Evolutionary conservation across 2,329 filamentous ascomycete species (phyloP).

Genomic region (Arthrobotrys pseudoclavata): DNA sequence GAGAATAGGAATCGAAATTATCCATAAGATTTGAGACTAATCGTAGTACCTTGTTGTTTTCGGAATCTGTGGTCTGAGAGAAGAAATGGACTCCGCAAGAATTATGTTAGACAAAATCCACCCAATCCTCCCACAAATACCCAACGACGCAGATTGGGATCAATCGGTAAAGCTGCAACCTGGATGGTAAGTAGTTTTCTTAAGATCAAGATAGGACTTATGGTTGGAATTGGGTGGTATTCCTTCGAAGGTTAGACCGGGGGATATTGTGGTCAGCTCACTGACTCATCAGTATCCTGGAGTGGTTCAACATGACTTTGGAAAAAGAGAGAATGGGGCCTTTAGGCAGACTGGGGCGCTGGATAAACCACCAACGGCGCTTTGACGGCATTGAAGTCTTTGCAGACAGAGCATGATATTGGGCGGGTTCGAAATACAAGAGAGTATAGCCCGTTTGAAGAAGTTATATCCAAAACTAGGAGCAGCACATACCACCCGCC

Average conservation of each 20-base stretch:
- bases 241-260: conserved; percentile 20
- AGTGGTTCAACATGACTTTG: conserved; percentile 27
- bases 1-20: too few relatives aligned
- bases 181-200: conserved; percentile 27
- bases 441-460: background rate
- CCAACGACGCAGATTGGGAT: conserved; percentile 25
- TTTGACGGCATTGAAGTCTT: background rate
- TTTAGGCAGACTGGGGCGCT: background rate
- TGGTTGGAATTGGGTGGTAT: conserved; percentile 42
- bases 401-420: background rate
- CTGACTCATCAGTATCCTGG: conserved; percentile 27
- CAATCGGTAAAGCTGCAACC: conserved; percentile 5
- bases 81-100: conserved; percentile 13
- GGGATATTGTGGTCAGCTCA: conserved; percentile 24
- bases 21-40: too few relatives aligned
- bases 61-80: conserved; percentile 21
- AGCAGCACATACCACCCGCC: background rate
- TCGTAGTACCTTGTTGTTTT: too few relatives aligned
- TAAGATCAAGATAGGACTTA: background rate
- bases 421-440: background rate
- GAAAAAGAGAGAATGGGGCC: background rate
- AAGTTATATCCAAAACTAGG: background rate
- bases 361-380: background rate
- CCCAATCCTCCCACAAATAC: background rate
- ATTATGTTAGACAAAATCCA: conserved; percentile 26